Percentiles rank a stretch among this genome's conserved stretches.
Evolutionary conservation across 176 grass and related monocot species (phyloP).

Genomic region (Alloteropsis semialata): DNA sequence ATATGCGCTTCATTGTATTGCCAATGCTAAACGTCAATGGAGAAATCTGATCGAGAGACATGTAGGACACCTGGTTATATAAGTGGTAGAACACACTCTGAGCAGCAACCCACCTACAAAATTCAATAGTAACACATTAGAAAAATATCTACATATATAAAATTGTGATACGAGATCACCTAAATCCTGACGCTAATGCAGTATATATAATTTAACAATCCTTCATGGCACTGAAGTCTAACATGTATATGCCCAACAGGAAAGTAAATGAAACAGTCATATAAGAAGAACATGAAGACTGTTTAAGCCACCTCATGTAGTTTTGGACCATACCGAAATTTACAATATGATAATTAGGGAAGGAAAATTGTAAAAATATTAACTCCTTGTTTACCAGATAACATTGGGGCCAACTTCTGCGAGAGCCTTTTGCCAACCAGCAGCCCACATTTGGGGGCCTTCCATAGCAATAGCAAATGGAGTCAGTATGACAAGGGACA

Average conservation of each 20-base stretch:
- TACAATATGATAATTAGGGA: neutral
- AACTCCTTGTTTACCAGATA: conserved; percentile 57
- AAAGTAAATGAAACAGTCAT: neutral
- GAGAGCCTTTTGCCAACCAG: conserved; percentile 84
- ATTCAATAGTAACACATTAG: conserved; percentile 31
- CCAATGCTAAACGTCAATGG: conserved; percentile 92
- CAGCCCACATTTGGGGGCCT: conserved; percentile 80
- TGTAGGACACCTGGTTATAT: conserved; percentile 97
- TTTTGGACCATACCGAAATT: neutral
- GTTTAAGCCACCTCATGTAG: neutral
- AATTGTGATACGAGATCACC: neutral
- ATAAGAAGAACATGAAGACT: neutral
- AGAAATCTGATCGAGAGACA: conserved; percentile 87
- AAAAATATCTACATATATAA: neutral
- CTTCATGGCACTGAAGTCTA: neutral
- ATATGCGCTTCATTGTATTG: conserved; percentile 97
- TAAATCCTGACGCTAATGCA: neutral
- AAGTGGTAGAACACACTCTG: conserved; percentile 95
- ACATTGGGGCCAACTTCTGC: conserved; percentile 73
- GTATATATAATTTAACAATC: neutral
- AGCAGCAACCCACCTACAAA: conserved; percentile 81
- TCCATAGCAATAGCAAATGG: conserved; percentile 93
- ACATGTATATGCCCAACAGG: conserved; percentile 11
- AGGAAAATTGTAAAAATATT: conserved; percentile 20
- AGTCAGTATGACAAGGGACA: conserved; percentile 82